Evolutionary conservation across 441 rosid genomes (phyloP), one percentile per base, ranked within the genome.

Genomic region (Aquilaria agallochum): DNA sequence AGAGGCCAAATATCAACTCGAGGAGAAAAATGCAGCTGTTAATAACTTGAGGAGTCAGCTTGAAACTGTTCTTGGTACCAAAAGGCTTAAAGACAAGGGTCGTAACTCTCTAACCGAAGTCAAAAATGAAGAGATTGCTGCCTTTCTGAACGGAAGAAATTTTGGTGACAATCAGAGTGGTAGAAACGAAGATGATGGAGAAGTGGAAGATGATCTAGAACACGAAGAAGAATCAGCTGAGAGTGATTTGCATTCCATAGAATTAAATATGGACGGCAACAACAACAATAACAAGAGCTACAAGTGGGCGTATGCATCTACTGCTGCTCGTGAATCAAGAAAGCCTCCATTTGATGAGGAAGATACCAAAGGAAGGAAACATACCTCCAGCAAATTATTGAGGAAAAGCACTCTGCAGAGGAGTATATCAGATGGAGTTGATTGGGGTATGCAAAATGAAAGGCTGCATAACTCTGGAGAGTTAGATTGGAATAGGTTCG

Each of bases 181-280:
- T 60, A 86, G 63, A 36, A 72, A 66, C 55, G 82, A 71, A 14
- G 86, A 72, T 9, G 75, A 80, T 48, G 98, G 92, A 61, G 96
- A 84, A 76, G 84, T 86, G 14, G 96, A 84, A 55, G 82, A 89
- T 40, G 88, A 59, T 12, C 66, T 73, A 2, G 85, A 78, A 67
- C 58, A 71, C 42, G 87, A 76, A 15, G 83, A 82, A 59, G 96
- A 80, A 34, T 87, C 95, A 1, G 88, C 75, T 0, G 96, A 94
- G 68, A 88, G 97, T 60, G 97, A 91, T 69, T 87, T 89, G 60
- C 94, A 91, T 67, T 89, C 95, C 45, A 86, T 89, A 74, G 96
- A 95, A 67, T 69, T 91, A 71, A 85, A 85, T 73, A 80, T 81
- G 76, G 96, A 89, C 59, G 77, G 70, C 69, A 70, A 52, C 53